Base-by-base conservation (phyloP, 1,139 yeast species). In the Suhomyces bribrorum region DNA sequence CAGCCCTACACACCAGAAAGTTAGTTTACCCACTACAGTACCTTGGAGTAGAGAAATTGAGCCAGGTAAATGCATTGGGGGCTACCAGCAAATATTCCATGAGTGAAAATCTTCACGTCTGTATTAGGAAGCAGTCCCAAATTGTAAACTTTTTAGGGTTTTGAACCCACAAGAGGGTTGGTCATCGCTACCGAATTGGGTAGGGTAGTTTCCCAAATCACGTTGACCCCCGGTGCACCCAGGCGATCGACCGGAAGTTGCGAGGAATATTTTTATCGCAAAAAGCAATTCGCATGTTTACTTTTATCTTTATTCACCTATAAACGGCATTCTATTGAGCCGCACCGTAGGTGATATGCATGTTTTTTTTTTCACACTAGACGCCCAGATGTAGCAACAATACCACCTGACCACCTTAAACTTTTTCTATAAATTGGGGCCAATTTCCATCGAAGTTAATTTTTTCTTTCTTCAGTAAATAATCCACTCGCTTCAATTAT, bases 401-500 rank as follows among this genome's bases (percentile, higher is more conserved):
- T 20, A 20, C 3, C 23, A 20, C 22, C 26, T 7, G 16, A n/a
- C 8, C 7, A 11, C 6, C 16, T 12, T 5, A 15, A 15, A 22
- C 20, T 12, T 22, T 27, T 31, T 29, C 17, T 41, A 41, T 41
- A 41, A 41, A 41, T 37, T 31, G 29, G 20, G 31, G 32, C 34
- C 20, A 16, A 11, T 17, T 26, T 40, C 36, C 39, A 26, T 39
- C 36, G 24, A 18, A 11, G 17, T 13, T 12, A 7, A 3, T 20
- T 23, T 31, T 38, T 25, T 29, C 14, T 34, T 29, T 38, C 24
- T 41, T 42, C 26, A 34, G 23, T 20, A 20, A 38, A 31, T 29
- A 36, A 36, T 53, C 50, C 61, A 56, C 57, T 56, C 61, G 61
- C 61, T 57, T 43, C 37, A 35, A 38, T 36, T 24, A 31, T 24